These are phyloP conservation scores for Colletotrichum tabaci DNA, from an alignment of 2,329 filamentous ascomycete species.

Conservation along the genomic window DNA sequence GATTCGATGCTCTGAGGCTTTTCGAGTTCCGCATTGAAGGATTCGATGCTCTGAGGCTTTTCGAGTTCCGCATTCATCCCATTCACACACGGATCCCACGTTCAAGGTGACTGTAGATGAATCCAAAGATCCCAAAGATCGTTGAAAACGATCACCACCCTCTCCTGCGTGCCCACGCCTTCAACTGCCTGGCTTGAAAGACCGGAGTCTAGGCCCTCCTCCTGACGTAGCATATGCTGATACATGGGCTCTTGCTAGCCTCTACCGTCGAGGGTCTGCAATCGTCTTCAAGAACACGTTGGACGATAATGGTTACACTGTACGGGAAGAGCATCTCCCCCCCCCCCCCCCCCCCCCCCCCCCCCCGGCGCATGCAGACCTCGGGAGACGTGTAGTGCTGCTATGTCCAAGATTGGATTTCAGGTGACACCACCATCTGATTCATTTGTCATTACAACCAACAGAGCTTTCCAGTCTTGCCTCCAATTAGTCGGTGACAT, in stretches of 20 bases:
- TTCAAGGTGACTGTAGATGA: not conserved
- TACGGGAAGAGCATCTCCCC: too few relatives aligned
- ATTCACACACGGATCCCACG: not conserved
- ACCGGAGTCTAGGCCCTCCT: not conserved
- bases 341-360: too few relatives aligned
- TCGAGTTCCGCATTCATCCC: slow-evolving; percentile 4
- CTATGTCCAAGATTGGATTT: not conserved
- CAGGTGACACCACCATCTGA: not conserved
- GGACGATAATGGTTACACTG: not conserved
- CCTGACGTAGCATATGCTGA: not conserved
- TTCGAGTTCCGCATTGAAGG: not conserved
- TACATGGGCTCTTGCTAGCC: too few relatives aligned
- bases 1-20: not conserved
- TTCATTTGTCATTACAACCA: not conserved
- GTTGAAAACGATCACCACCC: not conserved
- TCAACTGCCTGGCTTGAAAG: not conserved
- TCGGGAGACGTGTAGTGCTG: not conserved
- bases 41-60: not conserved
- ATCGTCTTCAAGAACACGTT: not conserved
- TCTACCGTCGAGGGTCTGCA: not conserved
- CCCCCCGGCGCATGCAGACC: too few relatives aligned
- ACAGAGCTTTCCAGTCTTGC: too few relatives aligned
- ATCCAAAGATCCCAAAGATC: not conserved
- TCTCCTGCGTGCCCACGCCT: not conserved
- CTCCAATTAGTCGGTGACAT: not conserved